Base-by-base conservation (phyloP, 2,329 filamentous ascomycete species). In the Aspergillus sp. region DNA sequence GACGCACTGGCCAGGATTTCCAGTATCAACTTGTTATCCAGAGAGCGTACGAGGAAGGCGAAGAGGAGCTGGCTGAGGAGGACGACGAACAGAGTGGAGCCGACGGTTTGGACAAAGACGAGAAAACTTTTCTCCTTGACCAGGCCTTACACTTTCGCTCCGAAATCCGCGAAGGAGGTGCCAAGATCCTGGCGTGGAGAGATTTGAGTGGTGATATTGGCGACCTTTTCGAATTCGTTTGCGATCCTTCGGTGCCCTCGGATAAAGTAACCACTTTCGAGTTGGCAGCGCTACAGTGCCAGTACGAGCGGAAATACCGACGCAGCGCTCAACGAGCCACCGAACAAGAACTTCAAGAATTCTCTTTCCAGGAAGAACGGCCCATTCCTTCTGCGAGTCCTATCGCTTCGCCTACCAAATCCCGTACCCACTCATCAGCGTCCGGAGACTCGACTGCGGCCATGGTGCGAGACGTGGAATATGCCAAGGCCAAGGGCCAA, bases 11-110 rank as follows among this genome's bases (percentile, higher is more conserved):
- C 20, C 93, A 96, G 75, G 92, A 98, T 56, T 97, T 91, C 71
- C 93, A 99, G 71, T 99, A 98, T 75, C 95, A 99, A 76, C 90
- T 99, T 12, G 94, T 98, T 46, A 86, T 98, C 47, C 95, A 99
- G 75, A 87, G 95, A 61, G 94, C 94, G 60, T 99, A 96, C 82
- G 95, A 99, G 73, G 95, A 99, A 78, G 95, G 95, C 57, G 95
- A 99, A 73, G 94, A 93, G 63, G 94, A 98, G 71, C 84, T 96
- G 47, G 92, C 89, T 49, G 94, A 96, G 68, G 94, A 96, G 73
- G 91, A 93, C 69, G 91, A 87, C 55, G 91, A 94, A 63, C 90
- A 96, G 79, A 88, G 85, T 52, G 89, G 86, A 59, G 84, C 86
- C 49, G 91, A 94, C 71, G 87, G 85, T n/a, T 82, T 95, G 24